phyloP scores from a whole-genome alignment of 495 filamentous ascomycete genomes.

The Penicillium robsamsonii region DNA sequence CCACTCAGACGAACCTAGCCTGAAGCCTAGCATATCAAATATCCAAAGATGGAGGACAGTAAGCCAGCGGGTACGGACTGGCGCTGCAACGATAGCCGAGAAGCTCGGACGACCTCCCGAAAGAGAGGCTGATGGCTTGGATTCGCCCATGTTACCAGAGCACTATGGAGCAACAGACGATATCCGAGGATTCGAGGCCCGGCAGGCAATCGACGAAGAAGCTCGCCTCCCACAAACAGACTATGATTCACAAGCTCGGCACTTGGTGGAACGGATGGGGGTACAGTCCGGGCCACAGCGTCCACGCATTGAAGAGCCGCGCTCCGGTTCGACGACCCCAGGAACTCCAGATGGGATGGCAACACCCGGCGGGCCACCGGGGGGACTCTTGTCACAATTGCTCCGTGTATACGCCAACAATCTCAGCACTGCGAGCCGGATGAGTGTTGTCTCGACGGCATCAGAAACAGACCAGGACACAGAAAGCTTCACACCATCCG shows the following conservation, averaged over 20 bases:
- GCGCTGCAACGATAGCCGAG: conserved; percentile 25
- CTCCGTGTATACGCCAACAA: conserved; percentile 33
- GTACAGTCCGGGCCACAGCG: conserved; percentile 5
- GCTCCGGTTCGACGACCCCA: conserved; percentile 13
- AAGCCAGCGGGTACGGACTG: conserved; percentile 22
- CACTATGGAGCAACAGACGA: conserved; percentile 33
- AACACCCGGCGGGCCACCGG: conserved; percentile 20
- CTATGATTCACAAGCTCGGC: conserved; percentile 26
- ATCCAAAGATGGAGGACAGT: conserved; percentile 25
- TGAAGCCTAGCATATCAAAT: conserved; percentile 12
- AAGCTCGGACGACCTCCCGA: conserved; percentile 28
- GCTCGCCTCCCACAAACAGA: conserved; percentile 8
- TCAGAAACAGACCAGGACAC: conserved; percentile 22
- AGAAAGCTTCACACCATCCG: conserved; percentile 17
- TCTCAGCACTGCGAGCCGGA: conserved; percentile 19
- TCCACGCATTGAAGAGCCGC: conserved; percentile 11
- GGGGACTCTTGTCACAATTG: conserved; percentile 28
- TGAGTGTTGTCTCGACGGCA: conserved; percentile 24
- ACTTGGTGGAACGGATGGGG: conserved; percentile 26
- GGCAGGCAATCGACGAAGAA: conserved; percentile 22
- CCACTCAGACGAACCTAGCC: conserved; percentile 11
- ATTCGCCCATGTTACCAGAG: conserved; percentile 26
- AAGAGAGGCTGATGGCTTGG: conserved; percentile 28
- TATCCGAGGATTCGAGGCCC: conserved; percentile 20
- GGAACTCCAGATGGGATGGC: conserved; percentile 23